Evolutionary conservation across 2,329 filamentous ascomycete species (phyloP).

Genomic region (Paramyrothecium roridum): DNA sequence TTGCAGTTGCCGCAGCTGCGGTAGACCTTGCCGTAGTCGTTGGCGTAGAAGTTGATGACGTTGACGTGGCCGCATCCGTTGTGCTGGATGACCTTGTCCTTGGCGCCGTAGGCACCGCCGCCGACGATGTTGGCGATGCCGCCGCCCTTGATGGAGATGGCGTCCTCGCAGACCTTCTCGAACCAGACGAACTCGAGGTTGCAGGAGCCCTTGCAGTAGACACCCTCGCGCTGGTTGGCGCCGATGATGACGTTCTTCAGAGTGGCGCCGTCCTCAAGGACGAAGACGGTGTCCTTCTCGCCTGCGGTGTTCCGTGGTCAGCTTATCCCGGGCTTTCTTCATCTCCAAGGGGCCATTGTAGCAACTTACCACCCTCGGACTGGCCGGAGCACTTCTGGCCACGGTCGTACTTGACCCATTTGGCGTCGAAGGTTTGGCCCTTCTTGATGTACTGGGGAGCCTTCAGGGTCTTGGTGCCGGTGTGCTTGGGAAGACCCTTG

Average conservation of each 20-base stretch:
- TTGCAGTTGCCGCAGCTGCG: constrained; percentile 21
- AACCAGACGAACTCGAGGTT: constrained; percentile 47
- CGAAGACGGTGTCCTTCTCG: constrained; percentile 34
- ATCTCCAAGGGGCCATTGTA: background rate
- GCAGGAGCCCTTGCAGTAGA: constrained; percentile 41
- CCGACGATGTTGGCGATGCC: constrained; percentile 36
- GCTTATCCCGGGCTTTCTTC: background rate
- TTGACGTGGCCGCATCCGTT: constrained; percentile 42
- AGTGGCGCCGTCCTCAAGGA: constrained; percentile 36
- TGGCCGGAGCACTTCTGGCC: constrained; percentile 37
- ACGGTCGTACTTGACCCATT: constrained; percentile 34
- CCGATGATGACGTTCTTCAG: constrained; percentile 45
- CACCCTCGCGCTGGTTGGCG: constrained; percentile 39
- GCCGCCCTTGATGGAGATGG: constrained; percentile 26
- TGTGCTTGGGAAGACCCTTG: constrained; percentile 24
- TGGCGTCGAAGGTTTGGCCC: constrained; percentile 24
- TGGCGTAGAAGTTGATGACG: constrained; percentile 37
- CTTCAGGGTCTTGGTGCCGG: constrained; percentile 20
- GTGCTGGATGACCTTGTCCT: constrained; percentile 45
- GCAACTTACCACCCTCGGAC: constrained; percentile 35
- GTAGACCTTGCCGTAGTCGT: constrained; percentile 42
- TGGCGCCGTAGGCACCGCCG: constrained; percentile 40
- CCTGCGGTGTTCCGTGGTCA: constrained; percentile 3
- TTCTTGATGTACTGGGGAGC: constrained; percentile 23
- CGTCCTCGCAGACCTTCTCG: constrained; percentile 39